phyloP scores from a whole-genome alignment of 192 early-diverging fungal species.

The Entomortierella lignicola region DNA sequence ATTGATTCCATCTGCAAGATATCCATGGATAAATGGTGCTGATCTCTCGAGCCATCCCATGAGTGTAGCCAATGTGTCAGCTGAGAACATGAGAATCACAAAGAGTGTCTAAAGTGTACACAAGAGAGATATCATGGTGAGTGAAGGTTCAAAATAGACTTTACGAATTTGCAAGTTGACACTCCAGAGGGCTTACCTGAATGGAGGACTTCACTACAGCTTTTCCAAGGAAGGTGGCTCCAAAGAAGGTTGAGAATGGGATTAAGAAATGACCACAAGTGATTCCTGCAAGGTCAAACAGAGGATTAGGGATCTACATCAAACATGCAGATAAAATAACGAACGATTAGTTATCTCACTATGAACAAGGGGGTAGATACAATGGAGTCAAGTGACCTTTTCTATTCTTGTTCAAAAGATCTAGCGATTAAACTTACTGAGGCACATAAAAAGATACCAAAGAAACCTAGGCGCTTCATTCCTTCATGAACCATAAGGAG shows the following conservation, averaged over 20 bases:
- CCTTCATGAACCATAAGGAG: slow-evolving; percentile 76
- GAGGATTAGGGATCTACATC: slow-evolving; percentile 88
- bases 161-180: too few species aligned
- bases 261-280: slow-evolving; percentile 93
- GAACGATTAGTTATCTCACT: too few species aligned
- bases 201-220: slow-evolving; percentile 89
- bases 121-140: background rate
- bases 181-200: slow-evolving; percentile 72
- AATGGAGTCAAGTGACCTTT: too few species aligned
- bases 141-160: too few species aligned
- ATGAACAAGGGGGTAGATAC: too few species aligned
- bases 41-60: slow-evolving; percentile 64
- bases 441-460: slow-evolving; percentile 91
- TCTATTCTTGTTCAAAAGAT: background rate
- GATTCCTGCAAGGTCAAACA: slow-evolving; percentile 97
- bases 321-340: too few species aligned
- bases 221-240: slow-evolving; percentile 95
- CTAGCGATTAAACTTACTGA: slow-evolving; percentile 74
- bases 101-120: slow-evolving; percentile 68
- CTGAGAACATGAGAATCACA: slow-evolving; percentile 87
- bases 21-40: slow-evolving; percentile 70
- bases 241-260: slow-evolving; percentile 95
- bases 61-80: slow-evolving; percentile 74
- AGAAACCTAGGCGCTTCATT: slow-evolving; percentile 85
- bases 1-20: slow-evolving; percentile 37